Percentiles rank a stretch among this genome's conserved stretches.
Conservation (phyloP, 257 asterid species). For the Solanum sitiens region DNA sequence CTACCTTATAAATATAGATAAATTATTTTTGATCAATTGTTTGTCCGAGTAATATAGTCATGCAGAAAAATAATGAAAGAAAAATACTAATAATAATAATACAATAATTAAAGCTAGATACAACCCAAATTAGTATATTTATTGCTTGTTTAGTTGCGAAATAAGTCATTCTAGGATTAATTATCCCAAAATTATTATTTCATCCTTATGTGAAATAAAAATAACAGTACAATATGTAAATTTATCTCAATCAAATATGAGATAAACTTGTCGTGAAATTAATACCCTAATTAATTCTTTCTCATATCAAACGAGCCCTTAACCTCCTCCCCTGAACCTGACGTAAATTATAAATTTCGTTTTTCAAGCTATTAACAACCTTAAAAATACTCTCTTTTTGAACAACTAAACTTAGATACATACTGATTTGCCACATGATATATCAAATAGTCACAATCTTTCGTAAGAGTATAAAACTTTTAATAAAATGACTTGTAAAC, state of each 20-base stretch:
- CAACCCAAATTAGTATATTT: too few species aligned
- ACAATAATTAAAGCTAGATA: not conserved
- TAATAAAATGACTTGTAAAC: too few species aligned
- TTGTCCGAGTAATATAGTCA: rapidly evolving
- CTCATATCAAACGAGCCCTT: too few species aligned
- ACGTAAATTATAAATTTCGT: too few species aligned
- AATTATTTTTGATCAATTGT: not conserved
- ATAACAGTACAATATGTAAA: too few species aligned
- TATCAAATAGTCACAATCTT: too few species aligned
- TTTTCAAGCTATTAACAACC: not conserved
- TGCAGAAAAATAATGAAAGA: too few species aligned
- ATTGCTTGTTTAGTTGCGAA: not conserved
- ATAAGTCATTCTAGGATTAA: too few species aligned
- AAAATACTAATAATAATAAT: not conserved
- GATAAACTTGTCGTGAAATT: not conserved
- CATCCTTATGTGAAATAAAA: not conserved
- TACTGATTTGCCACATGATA: rapidly evolving
- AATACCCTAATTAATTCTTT: too few species aligned
- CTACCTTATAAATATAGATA: not conserved
- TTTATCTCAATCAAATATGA: not conserved
- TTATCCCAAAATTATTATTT: too few species aligned
- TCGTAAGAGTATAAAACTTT: rapidly evolving
- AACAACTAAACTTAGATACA: too few species aligned
- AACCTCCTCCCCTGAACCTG: rapidly evolving
- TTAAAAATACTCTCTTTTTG: too few species aligned